Percentiles rank a stretch among this genome's conserved stretches.
These are phyloP conservation scores for Heliamphora pulchella DNA, from an alignment of 179 eudicot genomes.

Conservation along the genomic window DNA sequence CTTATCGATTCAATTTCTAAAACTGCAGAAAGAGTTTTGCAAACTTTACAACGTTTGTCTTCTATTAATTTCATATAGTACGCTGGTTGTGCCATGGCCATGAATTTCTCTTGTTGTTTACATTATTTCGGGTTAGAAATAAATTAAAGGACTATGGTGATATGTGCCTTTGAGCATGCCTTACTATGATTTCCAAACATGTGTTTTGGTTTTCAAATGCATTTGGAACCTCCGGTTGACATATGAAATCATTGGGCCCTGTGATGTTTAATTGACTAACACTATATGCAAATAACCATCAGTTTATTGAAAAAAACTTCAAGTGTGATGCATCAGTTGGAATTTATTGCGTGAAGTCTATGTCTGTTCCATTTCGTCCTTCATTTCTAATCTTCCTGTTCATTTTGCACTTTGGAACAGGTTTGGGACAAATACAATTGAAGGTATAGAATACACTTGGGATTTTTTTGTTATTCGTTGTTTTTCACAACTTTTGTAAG, in stretches of 20 bases:
- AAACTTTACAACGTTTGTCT: not conserved
- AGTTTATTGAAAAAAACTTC: not conserved
- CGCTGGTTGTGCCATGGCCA: not conserved
- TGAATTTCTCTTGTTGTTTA: not conserved
- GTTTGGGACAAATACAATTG: constrained; percentile 88
- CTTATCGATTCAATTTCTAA: not conserved
- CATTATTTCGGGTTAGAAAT: not conserved
- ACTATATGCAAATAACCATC: not conserved
- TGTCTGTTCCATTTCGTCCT: not conserved
- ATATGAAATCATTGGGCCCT: not conserved
- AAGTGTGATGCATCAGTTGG: not conserved
- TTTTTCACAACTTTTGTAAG: too few relatives aligned
- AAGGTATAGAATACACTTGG: constrained; percentile 16
- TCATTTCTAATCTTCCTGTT: constrained; percentile 1
- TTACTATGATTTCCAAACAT: not conserved
- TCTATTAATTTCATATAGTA: constrained; percentile 6
- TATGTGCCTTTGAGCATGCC: not conserved
- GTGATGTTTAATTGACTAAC: not conserved
- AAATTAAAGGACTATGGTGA: not conserved
- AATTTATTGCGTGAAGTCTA: not conserved
- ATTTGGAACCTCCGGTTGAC: not conserved
- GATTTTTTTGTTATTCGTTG: too few relatives aligned
- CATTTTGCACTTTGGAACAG: constrained; percentile 32
- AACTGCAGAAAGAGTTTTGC: too few relatives aligned
- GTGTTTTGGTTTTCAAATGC: not conserved